Base-by-base conservation (phyloP, 2,329 filamentous ascomycete species). In the Endocalyx cinctus region DNA sequence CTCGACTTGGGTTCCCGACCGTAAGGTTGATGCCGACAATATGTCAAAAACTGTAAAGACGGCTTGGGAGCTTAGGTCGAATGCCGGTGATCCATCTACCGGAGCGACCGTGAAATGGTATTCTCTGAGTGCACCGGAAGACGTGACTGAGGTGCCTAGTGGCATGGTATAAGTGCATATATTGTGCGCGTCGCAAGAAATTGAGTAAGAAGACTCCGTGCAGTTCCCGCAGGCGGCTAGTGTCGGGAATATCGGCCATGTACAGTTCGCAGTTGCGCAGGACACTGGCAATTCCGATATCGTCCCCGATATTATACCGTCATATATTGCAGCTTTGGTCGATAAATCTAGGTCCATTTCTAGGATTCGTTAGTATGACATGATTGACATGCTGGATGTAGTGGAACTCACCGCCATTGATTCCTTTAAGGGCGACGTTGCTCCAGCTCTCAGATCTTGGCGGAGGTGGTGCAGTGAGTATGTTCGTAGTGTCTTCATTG, bases 271-370 rank as follows among this genome's bases (percentile, higher is more conserved):
- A 4, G 56, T 55, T 17, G 47, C 35, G 29, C 60, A 64, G 7
- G 37, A 35, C 1, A 47, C 47, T 13, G 50, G 44, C 13, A 56
- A 17, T 6, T 54, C 39, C 2, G 42, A 36, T 2, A 58, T 42
- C 10, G 53, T 46, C 20, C 44, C 39, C 5, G 57, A 50, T 11
- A 63, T 47, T 16, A 64, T 59, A 10, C 60, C 59, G 11, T 59
- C 54, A 26, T 63, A 63, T 7, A 64, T 45, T 5, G 59, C 59
- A 2, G 60, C 55, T 39, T 59, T 63, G 4, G 59, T 63, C 4
- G 60, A 63, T 10, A 62, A 48, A 17, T 41, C 42, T 28, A 43
- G 39, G 29, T 31, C 48, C 34, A 33, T 45, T 31, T 46, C 47
- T 50, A 22, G 5, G 11, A 17, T 17, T 13, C 6, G 26, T 36